Base-by-base conservation (phyloP, 345 rosid genomes). In the Cochlearia excelsa region DNA sequence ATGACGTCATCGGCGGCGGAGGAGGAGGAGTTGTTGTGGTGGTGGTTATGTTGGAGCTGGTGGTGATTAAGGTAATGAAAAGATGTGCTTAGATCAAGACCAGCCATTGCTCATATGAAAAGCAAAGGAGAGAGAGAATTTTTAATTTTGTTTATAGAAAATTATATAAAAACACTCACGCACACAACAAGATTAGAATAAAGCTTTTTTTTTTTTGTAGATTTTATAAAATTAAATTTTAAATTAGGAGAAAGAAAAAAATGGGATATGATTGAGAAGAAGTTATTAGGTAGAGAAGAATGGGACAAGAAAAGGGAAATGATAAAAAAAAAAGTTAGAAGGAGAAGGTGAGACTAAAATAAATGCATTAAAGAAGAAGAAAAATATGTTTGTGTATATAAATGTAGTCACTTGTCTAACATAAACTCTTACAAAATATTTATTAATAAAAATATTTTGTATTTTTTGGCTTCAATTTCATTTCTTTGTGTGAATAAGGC, bases 51-150 rank as follows among this genome's bases (percentile, higher is more conserved):
- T n/a, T n/a, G n/a, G n/a, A n/a, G n/a, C n/a, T n/a, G 75, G 43
- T 75, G 79, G 26, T 72, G 76, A 49, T 72, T 66, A 59, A 69
- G 68, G 65, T 75, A 78, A 59, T 74, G 73, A 66, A 74, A 72
- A 72, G 79, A 68, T 68, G 77, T 69, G 45, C 82, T 71, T 72
- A 78, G 71, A 78, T 78, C 82, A 69, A 78, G 79, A 72, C 79
- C 79, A 53, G 82, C 77, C 82, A 78, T 75, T 70, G 64, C 54
- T 54, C 68, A 72, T 68, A 31, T 61, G 72, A 64, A 71, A 64
- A 61, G 63, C 63, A 48, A 51, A 59, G 59, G 26, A 58, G 40
- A 46, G n/a, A n/a, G n/a, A n/a, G n/a, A n/a, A n/a, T n/a, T n/a
- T n/a, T n/a, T n/a, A n/a, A n/a, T n/a, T n/a, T n/a, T n/a, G n/a